phyloP scores from a whole-genome alignment of 495 filamentous ascomycete genomes.

The Xylaria sp. region DNA sequence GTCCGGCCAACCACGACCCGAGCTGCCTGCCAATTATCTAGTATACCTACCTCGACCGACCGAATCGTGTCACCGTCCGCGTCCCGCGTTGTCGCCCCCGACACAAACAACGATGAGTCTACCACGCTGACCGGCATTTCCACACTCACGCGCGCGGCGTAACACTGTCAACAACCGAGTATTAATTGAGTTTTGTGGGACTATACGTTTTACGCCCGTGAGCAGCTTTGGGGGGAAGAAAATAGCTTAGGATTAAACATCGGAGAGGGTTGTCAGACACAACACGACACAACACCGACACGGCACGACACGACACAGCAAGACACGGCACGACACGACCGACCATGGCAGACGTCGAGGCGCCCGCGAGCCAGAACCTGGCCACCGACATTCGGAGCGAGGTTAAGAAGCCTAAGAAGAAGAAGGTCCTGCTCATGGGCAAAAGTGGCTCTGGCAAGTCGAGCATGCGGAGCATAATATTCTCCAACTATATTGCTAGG shows the following conservation, averaged over 20 bases:
- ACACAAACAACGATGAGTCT: conserved; percentile 14
- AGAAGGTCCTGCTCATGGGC: conserved; percentile 73
- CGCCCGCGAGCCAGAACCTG: conserved; percentile 32
- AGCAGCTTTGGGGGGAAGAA: neutral
- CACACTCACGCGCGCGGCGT: neutral
- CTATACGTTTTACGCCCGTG: no score
- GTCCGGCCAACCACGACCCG: neutral
- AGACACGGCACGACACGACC: no score
- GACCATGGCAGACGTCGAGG: conserved; percentile 36
- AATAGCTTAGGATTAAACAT: neutral
- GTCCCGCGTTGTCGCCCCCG: conserved; percentile 5
- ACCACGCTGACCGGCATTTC: neutral
- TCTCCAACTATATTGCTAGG: conserved; percentile 96
- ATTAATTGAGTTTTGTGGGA: neutral
- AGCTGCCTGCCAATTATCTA: neutral
- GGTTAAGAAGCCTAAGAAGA: conserved; percentile 66
- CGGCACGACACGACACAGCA: no score
- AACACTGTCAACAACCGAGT: neutral
- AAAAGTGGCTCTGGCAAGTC: conserved; percentile 99
- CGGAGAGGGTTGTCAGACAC: neutral
- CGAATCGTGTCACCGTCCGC: neutral
- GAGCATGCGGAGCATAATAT: conserved; percentile 97
- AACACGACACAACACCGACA: no score
- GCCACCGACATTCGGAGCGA: conserved; percentile 44
- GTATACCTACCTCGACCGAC: neutral